Evolutionary conservation across 306 rosid genomes (phyloP).

Genomic region (Canavalia gladiata): DNA sequence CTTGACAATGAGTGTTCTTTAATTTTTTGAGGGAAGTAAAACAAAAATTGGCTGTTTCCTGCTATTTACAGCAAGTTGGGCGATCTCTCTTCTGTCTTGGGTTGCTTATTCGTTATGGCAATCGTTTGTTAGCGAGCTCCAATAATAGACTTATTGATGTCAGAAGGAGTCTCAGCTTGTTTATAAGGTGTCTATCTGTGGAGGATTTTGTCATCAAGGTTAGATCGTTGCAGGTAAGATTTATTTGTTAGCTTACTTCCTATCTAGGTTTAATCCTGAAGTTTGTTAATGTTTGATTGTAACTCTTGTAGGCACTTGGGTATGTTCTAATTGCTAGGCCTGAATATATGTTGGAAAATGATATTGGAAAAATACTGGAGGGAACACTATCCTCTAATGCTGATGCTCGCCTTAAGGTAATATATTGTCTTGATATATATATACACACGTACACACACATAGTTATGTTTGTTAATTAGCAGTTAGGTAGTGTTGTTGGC

Average conservation of each 20-base stretch:
- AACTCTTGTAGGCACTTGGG: conserved; percentile 87
- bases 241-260: conserved; percentile 24
- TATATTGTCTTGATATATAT: conserved; percentile 35
- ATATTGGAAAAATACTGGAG: conserved; percentile 83
- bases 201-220: conserved; percentile 79
- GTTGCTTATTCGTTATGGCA: conserved; percentile 91
- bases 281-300: conserved; percentile 48
- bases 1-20: conserved; percentile 12
- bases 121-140: conserved; percentile 66
- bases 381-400: conserved; percentile 60
- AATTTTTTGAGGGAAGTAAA: conserved; percentile 13
- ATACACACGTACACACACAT: too few species aligned
- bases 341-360: conserved; percentile 88
- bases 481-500: too few species aligned
- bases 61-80: conserved; percentile 73
- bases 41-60: conserved; percentile 47
- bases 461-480: too few species aligned
- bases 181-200: conserved; percentile 71
- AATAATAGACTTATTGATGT: conserved; percentile 62
- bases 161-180: conserved; percentile 68
- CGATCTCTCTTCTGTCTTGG: conserved; percentile 97
- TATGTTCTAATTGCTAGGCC: conserved; percentile 94
- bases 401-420: conserved; percentile 89
- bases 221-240: conserved; percentile 88
- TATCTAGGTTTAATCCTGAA: conserved; percentile 39